phyloP scores from a whole-genome alignment of 192 early-diverging fungal species.

The Haplosporangium gracile region DNA sequence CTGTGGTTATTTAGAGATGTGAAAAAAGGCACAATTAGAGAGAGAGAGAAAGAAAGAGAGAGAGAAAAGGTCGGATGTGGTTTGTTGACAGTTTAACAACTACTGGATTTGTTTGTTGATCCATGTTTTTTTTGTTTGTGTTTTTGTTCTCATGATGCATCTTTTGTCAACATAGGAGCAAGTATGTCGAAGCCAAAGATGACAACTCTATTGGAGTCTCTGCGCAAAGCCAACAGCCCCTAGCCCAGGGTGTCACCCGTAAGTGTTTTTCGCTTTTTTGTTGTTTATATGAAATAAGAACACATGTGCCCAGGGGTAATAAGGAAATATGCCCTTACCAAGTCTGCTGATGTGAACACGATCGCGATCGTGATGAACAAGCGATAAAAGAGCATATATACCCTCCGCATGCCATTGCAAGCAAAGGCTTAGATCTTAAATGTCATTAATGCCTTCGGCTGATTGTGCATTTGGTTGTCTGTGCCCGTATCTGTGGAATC shows the following conservation, averaged over 20 bases:
- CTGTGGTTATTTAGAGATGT: slow-evolving; percentile 13
- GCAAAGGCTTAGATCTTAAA: not conserved
- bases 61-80: not conserved
- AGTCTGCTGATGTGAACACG: slow-evolving; percentile 7
- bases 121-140: not conserved
- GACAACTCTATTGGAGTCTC: slow-evolving; percentile 28
- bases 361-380: slow-evolving; percentile 7
- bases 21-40: not conserved
- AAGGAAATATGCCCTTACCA: not conserved
- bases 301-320: slow-evolving; percentile 1
- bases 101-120: slow-evolving; percentile 1
- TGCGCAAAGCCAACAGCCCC: slow-evolving; percentile 28
- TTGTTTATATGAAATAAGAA: slow-evolving; percentile 5
- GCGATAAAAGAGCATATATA: not conserved
- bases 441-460: not conserved
- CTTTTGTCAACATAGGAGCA: slow-evolving; percentile 48
- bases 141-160: slow-evolving; percentile 39
- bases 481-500: not conserved
- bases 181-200: slow-evolving; percentile 51
- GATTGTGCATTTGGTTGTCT: not conserved
- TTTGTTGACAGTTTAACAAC: not conserved
- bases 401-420: not conserved
- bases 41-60: too few species aligned
- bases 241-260: slow-evolving; percentile 43
- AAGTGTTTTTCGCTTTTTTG: slow-evolving; percentile 20